Conservation (phyloP, 139 green algal genomes). For the Gonium pectorale region DNA sequence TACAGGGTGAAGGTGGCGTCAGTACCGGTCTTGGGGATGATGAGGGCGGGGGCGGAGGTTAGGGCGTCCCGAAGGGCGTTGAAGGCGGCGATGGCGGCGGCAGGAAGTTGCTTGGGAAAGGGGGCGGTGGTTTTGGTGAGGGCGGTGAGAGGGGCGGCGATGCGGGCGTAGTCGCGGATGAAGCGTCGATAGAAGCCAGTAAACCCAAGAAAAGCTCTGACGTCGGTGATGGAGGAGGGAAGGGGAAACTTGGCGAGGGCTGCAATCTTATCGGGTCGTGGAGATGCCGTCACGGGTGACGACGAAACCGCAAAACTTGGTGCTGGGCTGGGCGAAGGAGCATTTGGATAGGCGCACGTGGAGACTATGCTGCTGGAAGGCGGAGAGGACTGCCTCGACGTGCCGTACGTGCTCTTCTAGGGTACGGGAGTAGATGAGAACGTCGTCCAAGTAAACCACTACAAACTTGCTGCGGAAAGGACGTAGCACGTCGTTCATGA, state of each 20-base stretch:
- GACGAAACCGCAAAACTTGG: conserved; percentile 46
- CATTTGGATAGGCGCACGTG: conserved; percentile 60
- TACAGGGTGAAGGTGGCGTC: conserved; percentile 41
- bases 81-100: conserved; percentile 1
- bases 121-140: conserved; percentile 10
- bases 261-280: conserved; percentile 14
- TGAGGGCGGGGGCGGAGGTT: conserved; percentile 23
- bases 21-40: conserved; percentile 2
- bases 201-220: conserved; percentile 45
- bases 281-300: conserved; percentile 11
- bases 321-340: conserved; percentile 44
- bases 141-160: conserved; percentile 14
- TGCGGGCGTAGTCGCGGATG: conserved; percentile 39
- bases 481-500: conserved; percentile 69
- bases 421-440: conserved; percentile 61
- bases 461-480: conserved; percentile 50
- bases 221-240: neutral
- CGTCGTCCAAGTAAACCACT: conserved; percentile 56
- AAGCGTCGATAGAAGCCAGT: conserved; percentile 40
- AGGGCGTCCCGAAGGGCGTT: neutral
- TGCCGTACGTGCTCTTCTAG: conserved; percentile 62
- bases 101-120: neutral
- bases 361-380: conserved; percentile 37
- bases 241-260: neutral
- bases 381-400: conserved; percentile 49